Base-by-base conservation (phyloP, 1,284 basidiomycete species). In the Moesziomyces antarcticus region DNA sequence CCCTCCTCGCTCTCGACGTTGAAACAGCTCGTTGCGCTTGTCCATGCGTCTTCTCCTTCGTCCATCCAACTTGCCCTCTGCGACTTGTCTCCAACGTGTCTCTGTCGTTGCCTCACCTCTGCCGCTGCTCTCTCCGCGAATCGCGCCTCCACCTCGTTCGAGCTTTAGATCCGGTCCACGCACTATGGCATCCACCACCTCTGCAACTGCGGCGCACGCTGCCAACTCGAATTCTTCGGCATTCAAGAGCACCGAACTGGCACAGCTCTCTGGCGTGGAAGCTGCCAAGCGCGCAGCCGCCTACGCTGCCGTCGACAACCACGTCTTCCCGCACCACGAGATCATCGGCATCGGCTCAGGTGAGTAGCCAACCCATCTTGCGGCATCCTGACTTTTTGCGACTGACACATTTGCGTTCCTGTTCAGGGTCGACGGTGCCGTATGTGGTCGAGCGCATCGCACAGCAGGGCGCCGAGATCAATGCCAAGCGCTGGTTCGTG, bases 401-500 rank as follows among this genome's bases (percentile, higher is more conserved):
- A 22, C 22, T 47, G 21, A 45, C 44, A 45, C 11, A 14, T 1
- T 22, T 37, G 25, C n/a, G 20, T 30, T 3, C 11, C 3, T 18
- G 2, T 0, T 13, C 63, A 84, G 93, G 96, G 33, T 97, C 94
- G 1, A 99, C 97, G 0, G 96, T 99, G 0, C 95, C 95, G 1
- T 99, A 97, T 83, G 95, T 97, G 56, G 94, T 99, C 40, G 95
- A 99, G 80, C 89, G 95, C 43, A 96, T 99, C 65, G 88, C 94
- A 9, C 89, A 91, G 71, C 94, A 97, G 84, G 94, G 94, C 13
- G 74, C 84, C 16, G 88, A 89, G 49, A 87, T 89, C 37, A 99
- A 99, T 87, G 88, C 88, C 77, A 88, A 80, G 49, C 81, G 85
- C 24, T 85, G 80, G 79, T 84, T 84, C 56, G 71, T 84, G 14